Evolutionary conservation across 495 filamentous ascomycete species (phyloP).

Genomic region (Lineolata rhizophorae): DNA sequence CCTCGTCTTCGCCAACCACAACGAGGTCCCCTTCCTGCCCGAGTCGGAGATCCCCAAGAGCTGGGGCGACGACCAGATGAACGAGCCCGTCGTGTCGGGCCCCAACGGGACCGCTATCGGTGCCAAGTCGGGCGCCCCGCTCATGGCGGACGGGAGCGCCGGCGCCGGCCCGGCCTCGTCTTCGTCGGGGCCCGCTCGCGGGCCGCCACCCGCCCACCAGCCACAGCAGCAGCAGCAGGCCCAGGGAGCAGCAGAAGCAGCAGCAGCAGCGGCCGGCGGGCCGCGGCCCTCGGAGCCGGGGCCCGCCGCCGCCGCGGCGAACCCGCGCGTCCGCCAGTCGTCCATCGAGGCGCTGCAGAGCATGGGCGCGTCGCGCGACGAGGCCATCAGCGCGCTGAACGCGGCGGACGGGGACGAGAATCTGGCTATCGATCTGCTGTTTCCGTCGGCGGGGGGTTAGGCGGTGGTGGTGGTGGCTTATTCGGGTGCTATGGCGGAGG

Average conservation of each 20-base stretch:
- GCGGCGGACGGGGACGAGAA: constrained; percentile 65
- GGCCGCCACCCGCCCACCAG: too few relatives aligned
- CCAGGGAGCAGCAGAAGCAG: too few relatives aligned
- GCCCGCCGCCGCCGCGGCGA: constrained; percentile 1
- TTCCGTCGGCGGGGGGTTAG: constrained; percentile 24
- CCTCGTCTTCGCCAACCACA: constrained; percentile 58
- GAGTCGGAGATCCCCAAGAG: constrained; percentile 83
- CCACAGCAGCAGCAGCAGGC: too few relatives aligned
- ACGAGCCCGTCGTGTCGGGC: constrained; percentile 72
- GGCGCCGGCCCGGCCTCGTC: too few relatives aligned
- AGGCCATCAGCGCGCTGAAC: constrained; percentile 54
- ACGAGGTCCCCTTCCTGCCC: constrained; percentile 71
- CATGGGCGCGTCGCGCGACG: constrained; percentile 52
- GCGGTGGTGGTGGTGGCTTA: too few relatives aligned
- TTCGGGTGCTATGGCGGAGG: too few relatives aligned
- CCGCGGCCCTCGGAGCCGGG: too few relatives aligned
- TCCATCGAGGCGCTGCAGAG: constrained; percentile 48
- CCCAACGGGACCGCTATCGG: constrained; percentile 72
- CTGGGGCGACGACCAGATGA: constrained; percentile 42
- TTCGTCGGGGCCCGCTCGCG: too few relatives aligned
- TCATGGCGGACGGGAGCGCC: too few relatives aligned
- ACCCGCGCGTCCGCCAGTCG: constrained; percentile 26
- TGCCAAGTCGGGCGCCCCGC: constrained; percentile 64
- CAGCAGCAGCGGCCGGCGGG: too few relatives aligned
- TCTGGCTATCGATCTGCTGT: constrained; percentile 57